Base-by-base conservation (phyloP, 768 basidiomycete species). In the Guyanaporus albipodus region DNA sequence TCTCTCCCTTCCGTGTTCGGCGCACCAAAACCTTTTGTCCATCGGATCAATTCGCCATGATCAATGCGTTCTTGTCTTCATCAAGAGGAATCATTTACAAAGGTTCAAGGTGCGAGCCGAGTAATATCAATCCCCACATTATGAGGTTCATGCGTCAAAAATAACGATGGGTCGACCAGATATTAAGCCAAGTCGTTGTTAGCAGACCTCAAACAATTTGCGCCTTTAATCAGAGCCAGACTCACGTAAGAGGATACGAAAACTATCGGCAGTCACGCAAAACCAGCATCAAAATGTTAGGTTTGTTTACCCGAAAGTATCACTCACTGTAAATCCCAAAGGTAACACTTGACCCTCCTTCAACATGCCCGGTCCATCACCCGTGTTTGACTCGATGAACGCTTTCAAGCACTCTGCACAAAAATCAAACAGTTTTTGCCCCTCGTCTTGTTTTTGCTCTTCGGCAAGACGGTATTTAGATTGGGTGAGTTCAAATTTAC, bases 11-110 rank as follows among this genome's bases (percentile, higher is more conserved):
- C 96, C 15, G 91, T 92, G 62, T 94, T 91, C 5, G 79, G 64
- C 0, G 88, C 88, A 26, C 92, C 92, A 58, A 98, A 98, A 53
- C 96, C 96, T 68, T 99, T 99, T n/a, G 96, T 99, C 96, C 96
- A 99, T 15, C 95, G 86, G 59, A 97, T 92, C 29, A 98, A 83
- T 50, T 80, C 78, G 19, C 92, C 95, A 52, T 97, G 91, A 66
- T 98, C 92, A 53, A 99, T 98, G 44, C 80, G 77, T 31, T 85
- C 78, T 76, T 98, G 96, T n/a, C 90, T 94, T 65, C 10, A 54
- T 3, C 38, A 36, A 28, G 38, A 24, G 29, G 42, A 34, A 34
- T 9, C 7, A 19, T 12, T 28, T 24, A 8, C 3, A 38, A 21
- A 23, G 8, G 17, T n/a, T n/a, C n/a, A 9, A 31, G 18, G 28